Evolutionary conservation across 192 early-diverging fungal genomes (phyloP), one percentile per base, ranked within the genome.

Genomic region (Chytriomyces confervae): DNA sequence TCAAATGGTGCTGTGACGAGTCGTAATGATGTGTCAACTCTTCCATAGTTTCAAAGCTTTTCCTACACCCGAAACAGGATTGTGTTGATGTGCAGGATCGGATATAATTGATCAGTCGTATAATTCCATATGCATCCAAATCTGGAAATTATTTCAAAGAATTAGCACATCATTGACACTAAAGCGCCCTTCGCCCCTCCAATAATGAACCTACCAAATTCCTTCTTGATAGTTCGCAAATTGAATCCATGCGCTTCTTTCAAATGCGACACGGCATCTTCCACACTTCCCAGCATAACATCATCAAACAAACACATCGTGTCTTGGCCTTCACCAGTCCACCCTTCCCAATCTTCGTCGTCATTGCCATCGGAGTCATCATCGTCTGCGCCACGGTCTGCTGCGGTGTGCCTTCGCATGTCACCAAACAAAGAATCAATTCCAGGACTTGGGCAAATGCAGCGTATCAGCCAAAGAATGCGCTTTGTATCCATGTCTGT

Each of bases 271-370:
- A 89, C 82, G 50, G 89, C 86, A 9, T 87, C 87, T 45, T 90
- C 90, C 10, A 94, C 85, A 0, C 88, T 86, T 24, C 51, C 51
- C 48, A 76, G 64, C 62, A 76, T 66, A 9, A 76, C 50, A 49
- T 90, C 86, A 76, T 95, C 95, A 75, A 96, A 95, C 64, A 98
- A 80, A 79, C 95, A 96, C 79, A 86, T 89, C 0, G 94, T 93
- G 7, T 64, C 64, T 66, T 76, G 36, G 7, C 74, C 74, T 51
- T 76, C 61, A 47, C 64, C 74, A 48, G 23, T 57, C 7, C 20
- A 10, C 13, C 94, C 94, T 5, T 89, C 92, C 91, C 91, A 93
- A 63, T 88, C 89, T 24, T 87, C 89, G 60, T 88, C 84, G 53
- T 84, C 83, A n/a, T 80, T 79, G 70, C 75, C 78, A 23, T 81